Evolutionary conservation across 2,329 filamentous ascomycete species (phyloP), one percentile per base, ranked within the genome.

Genomic region (Fusarium anguioides): DNA sequence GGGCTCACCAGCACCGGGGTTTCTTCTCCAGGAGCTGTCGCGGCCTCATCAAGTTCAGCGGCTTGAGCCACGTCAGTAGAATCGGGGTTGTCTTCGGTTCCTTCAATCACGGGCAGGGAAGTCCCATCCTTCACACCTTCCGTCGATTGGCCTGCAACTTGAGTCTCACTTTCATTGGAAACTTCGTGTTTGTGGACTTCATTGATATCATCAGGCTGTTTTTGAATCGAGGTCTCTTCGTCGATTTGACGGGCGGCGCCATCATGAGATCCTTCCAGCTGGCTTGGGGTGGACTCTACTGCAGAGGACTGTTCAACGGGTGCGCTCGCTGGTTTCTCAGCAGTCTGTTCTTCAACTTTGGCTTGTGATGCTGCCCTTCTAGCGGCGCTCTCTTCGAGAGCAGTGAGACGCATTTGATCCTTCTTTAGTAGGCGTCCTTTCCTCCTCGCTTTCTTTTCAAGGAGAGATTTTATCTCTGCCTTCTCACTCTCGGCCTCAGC

Each of bases 401-500:
- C 10, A 20, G 40, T 39, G 27, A 74, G 56, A 39, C 68, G 68
- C 23, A 53, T 54, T 33, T 56, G 53, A 12, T 74, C 72, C 36
- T 68, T 74, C 42, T 54, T 74, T 14, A 68, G 26, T 6, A 74
- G 64, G 9, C 70, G 70, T 3, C 72, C 70, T 3, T 68, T 58
- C 36, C 45, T 69, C 45, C 41, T 71, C 3, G 31, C 37, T 39
- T 65, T 84, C 71, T 84, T 85, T 37, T 78, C 77, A 44, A 79
- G 80, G 10, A 81, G 74, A 5, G 71, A 60, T n/a, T 72, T 76
- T 4, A 80, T 72, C 47, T 81, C 77, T 35, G 70, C 62, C 35
- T 74, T 72, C 50, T 77, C 72, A 20, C 44, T 64, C 10, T 64
- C 72, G 26, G 51, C 60, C 26, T 72, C 59, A 15, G 52, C 52